Base-by-base conservation (phyloP, 192 early-diverging fungal species). In the Chytriomyces sp. region DNA sequence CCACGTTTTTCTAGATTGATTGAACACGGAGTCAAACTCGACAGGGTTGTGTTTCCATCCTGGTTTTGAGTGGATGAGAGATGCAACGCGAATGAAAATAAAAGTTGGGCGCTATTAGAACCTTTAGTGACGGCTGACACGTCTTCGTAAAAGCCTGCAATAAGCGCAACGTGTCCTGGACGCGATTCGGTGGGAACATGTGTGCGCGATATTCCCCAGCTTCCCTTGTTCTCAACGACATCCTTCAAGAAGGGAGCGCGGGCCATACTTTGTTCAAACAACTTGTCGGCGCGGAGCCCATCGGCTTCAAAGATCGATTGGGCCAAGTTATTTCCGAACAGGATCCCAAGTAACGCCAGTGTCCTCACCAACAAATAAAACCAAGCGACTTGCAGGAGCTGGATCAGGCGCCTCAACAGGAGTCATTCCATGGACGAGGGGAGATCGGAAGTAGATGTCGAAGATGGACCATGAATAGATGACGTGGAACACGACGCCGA, bases 361-460 rank as follows among this genome's bases (percentile, higher is more conserved):
- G 26, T 22, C 5, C 70, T 17, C 73, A 90, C 92, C 92, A 5
- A 96, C 93, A 80, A 94, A 86, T 38, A 98, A 85, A 5, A 96
- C 86, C 53, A 98, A 80, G 2, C 96, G 89, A 77, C 89, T 86
- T 33, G 96, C 96, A 3, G 95, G 94, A 40, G 93, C 78, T 36
- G 84, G 75, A 19, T 84, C 66, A 52, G 84, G 86, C 44, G 92
- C 90, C 31, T 80, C 77, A 66, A 95, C 89, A 34, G 91, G 93
- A 17, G 85, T 89, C 96, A 98, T 98, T 69, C 96, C 96, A 84
- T 98, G 96, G 39, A 98, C 94, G 14, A 98, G 81, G 56, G 96
- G 96, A 19, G 96, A 96, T n/a, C 91, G 91, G 80, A 98, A 98
- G 83, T 98, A 98, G 78, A 98, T 96, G 84, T 98, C 96, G 73